These are phyloP conservation scores for Alternaria postmessia DNA, from an alignment of 2,329 filamentous ascomycete species.

Conservation along the genomic window DNA sequence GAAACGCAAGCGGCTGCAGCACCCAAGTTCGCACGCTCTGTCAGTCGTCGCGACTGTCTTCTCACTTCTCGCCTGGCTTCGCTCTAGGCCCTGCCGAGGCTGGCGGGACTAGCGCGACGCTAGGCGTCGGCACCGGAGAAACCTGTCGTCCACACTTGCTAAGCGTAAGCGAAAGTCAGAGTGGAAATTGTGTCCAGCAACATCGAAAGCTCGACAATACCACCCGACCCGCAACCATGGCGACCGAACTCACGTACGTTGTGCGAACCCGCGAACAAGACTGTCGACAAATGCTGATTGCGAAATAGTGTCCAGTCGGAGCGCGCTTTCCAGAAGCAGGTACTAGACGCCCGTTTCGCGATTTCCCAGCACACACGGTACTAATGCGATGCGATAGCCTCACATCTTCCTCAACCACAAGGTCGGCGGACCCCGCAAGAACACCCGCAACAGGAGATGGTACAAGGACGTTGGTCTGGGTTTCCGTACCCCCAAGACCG, in stretches of 20 bases:
- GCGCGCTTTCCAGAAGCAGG: constrained; percentile 95
- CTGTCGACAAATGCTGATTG: constrained; percentile 34
- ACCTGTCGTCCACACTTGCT: constrained; percentile 13
- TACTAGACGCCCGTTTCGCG: constrained; percentile 35
- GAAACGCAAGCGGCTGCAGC: neutral
- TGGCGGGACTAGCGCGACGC: constrained; percentile 11
- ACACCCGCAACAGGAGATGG: constrained; percentile 74
- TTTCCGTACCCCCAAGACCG: constrained; percentile 97
- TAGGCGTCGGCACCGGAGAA: constrained; percentile 16
- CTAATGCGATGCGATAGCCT: constrained; percentile 69
- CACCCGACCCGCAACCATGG: constrained; percentile 52
- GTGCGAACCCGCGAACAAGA: constrained; percentile 10
- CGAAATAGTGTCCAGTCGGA: constrained; percentile 96
- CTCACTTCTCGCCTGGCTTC: neutral
- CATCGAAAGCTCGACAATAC: constrained; percentile 43
- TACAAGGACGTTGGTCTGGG: constrained; percentile 99
- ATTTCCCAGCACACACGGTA: constrained; percentile 28
- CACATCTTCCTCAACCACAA: constrained; percentile 99
- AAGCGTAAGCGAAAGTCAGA: constrained; percentile 14
- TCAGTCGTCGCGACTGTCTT: constrained; percentile 2
- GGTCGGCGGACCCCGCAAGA: constrained; percentile 70
- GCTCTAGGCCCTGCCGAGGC: constrained; percentile 18
- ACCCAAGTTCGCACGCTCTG: neutral
- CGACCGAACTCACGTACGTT: constrained; percentile 55
- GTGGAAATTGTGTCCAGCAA: constrained; percentile 21